These are phyloP conservation scores for Rhizoclosmatium sp. DNA, from an alignment of 192 early-diverging fungal genomes.

Conservation along the genomic window DNA sequence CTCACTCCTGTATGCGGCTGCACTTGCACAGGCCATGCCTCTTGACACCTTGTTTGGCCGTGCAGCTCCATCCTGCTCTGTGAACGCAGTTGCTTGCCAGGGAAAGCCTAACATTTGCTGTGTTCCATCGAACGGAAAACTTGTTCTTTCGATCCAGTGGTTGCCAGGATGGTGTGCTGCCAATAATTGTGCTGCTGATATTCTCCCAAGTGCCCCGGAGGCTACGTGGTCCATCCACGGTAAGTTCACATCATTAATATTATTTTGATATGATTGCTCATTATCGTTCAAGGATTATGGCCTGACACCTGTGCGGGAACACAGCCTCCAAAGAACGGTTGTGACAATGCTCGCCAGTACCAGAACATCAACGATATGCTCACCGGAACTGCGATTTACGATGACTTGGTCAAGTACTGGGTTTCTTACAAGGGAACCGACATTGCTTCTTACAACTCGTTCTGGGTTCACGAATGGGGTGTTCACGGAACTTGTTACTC, in stretches of 20 bases:
- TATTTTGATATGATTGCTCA: not conserved
- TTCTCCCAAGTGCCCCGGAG: not conserved
- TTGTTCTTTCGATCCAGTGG: conserved; percentile 10
- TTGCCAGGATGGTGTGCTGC: conserved; percentile 6
- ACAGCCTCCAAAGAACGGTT: not conserved
- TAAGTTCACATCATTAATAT: not conserved
- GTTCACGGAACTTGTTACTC: not conserved
- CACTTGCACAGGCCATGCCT: not conserved
- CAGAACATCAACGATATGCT: not conserved
- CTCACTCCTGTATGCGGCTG: too few relatives aligned
- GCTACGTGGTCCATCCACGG: conserved; percentile 10
- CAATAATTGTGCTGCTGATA: not conserved
- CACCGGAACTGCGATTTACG: not conserved
- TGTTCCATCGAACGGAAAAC: not conserved
- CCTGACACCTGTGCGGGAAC: not conserved
- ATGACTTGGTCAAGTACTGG: not conserved
- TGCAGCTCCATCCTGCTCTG: not conserved
- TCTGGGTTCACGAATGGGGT: not conserved
- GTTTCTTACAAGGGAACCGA: not conserved
- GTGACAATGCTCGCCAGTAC: not conserved
- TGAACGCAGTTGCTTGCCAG: not conserved
- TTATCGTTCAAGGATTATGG: not conserved
- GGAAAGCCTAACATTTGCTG: not conserved
- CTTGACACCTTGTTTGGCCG: conserved; percentile 2
- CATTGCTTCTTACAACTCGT: not conserved